Evolutionary conservation across 257 asterid species (phyloP).

Genomic region (Petunia axillaris): DNA sequence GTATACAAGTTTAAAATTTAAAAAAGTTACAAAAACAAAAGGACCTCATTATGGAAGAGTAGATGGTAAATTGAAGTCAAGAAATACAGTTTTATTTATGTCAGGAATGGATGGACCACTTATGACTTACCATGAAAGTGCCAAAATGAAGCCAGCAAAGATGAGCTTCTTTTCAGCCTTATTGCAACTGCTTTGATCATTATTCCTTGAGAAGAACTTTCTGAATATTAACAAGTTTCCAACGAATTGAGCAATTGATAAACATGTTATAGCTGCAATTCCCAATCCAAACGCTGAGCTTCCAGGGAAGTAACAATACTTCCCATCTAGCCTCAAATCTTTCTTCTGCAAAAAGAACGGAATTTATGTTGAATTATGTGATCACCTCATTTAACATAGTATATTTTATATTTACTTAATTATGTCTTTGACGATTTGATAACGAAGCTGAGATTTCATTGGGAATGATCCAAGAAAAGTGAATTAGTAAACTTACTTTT

Average conservation of each 20-base stretch:
- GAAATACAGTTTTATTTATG: too few relatives aligned
- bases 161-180: slow-evolving; percentile 34
- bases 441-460: background rate
- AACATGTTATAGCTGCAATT: slow-evolving; percentile 49
- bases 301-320: slow-evolving; percentile 60
- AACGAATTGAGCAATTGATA: slow-evolving; percentile 48
- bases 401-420: background rate
- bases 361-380: background rate
- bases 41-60: too few relatives aligned
- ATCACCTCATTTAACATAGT: background rate
- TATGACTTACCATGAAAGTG: slow-evolving; percentile 62
- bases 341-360: slow-evolving; percentile 42
- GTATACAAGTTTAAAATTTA: too few relatives aligned
- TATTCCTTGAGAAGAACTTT: slow-evolving; percentile 34
- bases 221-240: slow-evolving; percentile 52
- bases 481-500: slow-evolving; percentile 42
- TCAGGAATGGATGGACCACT: too few relatives aligned
- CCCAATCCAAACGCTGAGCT: slow-evolving; percentile 58
- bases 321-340: slow-evolving; percentile 67
- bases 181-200: slow-evolving; percentile 29
- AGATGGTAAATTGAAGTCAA: too few relatives aligned
- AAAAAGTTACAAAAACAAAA: too few relatives aligned
- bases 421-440: background rate
- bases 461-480: background rate
- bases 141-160: slow-evolving; percentile 41